Percentiles rank a stretch among this genome's conserved stretches.
Conservation (phyloP, 108 stramenopile species). For the Conticribra guillardii region DNA sequence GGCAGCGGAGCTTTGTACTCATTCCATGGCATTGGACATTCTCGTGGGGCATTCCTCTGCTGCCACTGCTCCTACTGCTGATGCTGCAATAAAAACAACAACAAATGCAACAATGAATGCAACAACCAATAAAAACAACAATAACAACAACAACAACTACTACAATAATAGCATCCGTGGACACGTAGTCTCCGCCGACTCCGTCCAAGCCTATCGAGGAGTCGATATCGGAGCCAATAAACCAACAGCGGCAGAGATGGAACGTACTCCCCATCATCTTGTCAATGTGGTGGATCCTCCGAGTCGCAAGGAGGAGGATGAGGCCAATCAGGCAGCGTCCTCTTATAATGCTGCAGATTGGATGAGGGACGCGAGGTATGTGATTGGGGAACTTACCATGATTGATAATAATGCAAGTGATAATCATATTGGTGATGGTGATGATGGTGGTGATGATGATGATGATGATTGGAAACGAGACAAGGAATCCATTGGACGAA, state of each 20-base stretch:
- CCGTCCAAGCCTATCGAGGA: slow-evolving; percentile 91
- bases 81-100: too few species aligned
- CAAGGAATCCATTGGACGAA: slow-evolving; percentile 15
- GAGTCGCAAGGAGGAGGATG: not conserved
- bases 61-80: too few species aligned
- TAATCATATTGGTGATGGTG: not conserved
- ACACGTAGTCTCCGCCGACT: slow-evolving; percentile 92
- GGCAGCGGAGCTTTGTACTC: slow-evolving; percentile 76
- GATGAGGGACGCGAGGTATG: slow-evolving; percentile 72
- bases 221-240: slow-evolving; percentile 96
- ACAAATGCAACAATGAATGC: slow-evolving; percentile 19
- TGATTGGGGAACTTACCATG: slow-evolving; percentile 55
- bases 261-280: slow-evolving; percentile 86
- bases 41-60: slow-evolving; percentile 3
- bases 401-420: not conserved
- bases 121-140: not conserved
- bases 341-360: slow-evolving; percentile 93
- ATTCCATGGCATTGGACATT: slow-evolving; percentile 34
- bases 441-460: slow-evolving; percentile 3
- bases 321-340: not conserved
- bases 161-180: slow-evolving; percentile 14
- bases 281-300: slow-evolving; percentile 81
- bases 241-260: slow-evolving; percentile 81
- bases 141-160: slow-evolving; percentile 3
- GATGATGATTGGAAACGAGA: not conserved